These are phyloP conservation scores for Vitis hybrid DNA, from an alignment of 177 flowering plant genomes.

Conservation along the genomic window DNA sequence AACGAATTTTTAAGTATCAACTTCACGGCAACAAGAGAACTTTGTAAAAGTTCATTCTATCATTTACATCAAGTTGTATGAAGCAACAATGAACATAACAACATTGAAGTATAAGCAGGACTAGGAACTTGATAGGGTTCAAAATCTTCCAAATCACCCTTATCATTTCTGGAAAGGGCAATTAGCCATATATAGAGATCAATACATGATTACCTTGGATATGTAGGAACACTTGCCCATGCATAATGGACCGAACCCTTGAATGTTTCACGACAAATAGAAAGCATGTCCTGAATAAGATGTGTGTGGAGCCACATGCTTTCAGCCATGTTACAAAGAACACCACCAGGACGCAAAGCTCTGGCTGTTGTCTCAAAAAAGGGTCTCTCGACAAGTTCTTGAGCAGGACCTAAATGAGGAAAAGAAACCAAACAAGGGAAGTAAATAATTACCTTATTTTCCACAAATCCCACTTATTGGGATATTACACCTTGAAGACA, in stretches of 20 bases:
- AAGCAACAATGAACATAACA: no score
- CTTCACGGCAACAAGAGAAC: no score
- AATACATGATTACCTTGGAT: constrained; percentile 70
- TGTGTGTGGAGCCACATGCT: constrained; percentile 99
- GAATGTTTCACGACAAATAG: constrained; percentile 76
- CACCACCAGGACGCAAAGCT: constrained; percentile 95
- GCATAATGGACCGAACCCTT: constrained; percentile 96
- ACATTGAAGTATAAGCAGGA: no score
- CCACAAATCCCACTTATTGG: background rate
- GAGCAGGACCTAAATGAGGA: constrained; percentile 79
- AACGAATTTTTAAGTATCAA: no score
- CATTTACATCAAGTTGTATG: no score
- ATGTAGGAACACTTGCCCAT: constrained; percentile 97
- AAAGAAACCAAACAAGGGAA: background rate
- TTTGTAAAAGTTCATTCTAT: no score
- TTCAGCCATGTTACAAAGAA: constrained; percentile 94
- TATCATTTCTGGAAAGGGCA: background rate
- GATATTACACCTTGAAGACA: no score
- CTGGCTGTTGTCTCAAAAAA: constrained; percentile 80
- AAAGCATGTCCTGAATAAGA: constrained; percentile 83
- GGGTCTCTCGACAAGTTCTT: constrained; percentile 93
- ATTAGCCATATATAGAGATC: background rate
- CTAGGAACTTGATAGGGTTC: no score
- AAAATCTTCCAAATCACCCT: background rate
- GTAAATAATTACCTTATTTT: background rate